Conservation (phyloP, 163 green algal species). For the Chloromonas sp. region DNA sequence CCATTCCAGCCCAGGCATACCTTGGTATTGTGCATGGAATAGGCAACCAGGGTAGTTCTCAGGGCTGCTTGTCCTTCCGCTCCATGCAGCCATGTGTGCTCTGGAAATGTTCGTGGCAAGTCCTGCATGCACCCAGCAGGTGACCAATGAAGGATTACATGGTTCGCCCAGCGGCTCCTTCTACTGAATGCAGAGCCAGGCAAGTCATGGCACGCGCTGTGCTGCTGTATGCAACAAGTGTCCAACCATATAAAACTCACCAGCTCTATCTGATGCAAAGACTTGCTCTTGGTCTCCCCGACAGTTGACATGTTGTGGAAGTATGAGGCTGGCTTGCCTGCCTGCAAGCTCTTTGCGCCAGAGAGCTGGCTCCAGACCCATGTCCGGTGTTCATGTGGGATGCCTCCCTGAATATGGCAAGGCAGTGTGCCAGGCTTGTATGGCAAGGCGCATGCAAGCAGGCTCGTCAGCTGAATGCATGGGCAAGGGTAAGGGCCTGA, state of each 20-base stretch:
- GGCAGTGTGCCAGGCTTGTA: too few relatives aligned
- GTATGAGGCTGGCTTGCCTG: not conserved
- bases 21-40: constrained; percentile 1
- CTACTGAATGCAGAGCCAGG: not conserved
- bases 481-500: not conserved
- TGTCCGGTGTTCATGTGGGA: not conserved
- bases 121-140: not conserved
- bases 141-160: too few relatives aligned
- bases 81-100: not conserved
- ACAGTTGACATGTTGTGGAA: not conserved
- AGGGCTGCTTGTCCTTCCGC: not conserved
- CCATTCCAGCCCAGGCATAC: not conserved
- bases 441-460: too few relatives aligned
- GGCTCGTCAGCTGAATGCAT: not conserved
- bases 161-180: too few relatives aligned
- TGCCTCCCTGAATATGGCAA: not conserved
- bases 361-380: not conserved
- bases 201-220: not conserved
- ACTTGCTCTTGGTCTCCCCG: not conserved
- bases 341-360: not conserved
- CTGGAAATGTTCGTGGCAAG: not conserved
- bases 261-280: not conserved
- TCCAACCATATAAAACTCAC: not conserved
- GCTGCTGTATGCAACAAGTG: too few relatives aligned
- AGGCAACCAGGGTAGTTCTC: not conserved